phyloP scores from a whole-genome alignment of 139 green algal genomes.

The Coelastrella sp. region DNA sequence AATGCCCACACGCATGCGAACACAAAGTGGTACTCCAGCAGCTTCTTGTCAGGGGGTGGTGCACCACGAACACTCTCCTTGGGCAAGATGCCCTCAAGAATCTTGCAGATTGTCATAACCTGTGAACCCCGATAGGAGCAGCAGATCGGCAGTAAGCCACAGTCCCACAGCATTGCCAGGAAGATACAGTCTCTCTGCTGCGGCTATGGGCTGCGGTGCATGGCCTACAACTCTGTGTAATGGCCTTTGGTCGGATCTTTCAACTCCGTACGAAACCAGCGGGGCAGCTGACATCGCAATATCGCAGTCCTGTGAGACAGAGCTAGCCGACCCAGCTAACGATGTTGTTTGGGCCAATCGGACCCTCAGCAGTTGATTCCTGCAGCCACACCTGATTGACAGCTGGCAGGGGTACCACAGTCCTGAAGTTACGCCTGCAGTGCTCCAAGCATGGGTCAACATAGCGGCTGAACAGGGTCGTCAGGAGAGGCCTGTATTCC shows the following conservation, averaged over 20 bases:
- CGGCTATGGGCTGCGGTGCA: too few species aligned
- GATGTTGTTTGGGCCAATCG: too few species aligned
- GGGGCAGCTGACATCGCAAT: too few species aligned
- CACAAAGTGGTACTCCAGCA: slow-evolving; percentile 94
- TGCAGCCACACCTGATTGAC: slow-evolving; percentile 67
- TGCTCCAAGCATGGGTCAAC: slow-evolving; percentile 90
- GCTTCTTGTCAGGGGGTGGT: slow-evolving; percentile 82
- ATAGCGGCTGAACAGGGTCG: slow-evolving; percentile 89
- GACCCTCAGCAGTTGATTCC: too few species aligned
- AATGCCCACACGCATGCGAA: slow-evolving; percentile 95
- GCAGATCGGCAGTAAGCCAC: too few species aligned
- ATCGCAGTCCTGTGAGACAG: too few species aligned
- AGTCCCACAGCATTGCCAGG: too few species aligned
- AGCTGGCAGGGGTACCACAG: slow-evolving; percentile 81
- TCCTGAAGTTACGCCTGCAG: slow-evolving; percentile 89
- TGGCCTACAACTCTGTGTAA: too few species aligned
- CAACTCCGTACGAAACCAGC: too few species aligned
- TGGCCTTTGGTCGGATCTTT: too few species aligned
- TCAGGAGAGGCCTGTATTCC: slow-evolving; percentile 85
- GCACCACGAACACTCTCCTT: slow-evolving; percentile 84
- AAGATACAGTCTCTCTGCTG: too few species aligned
- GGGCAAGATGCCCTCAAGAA: slow-evolving; percentile 91
- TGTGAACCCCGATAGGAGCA: slow-evolving; percentile 46
- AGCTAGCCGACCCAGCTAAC: too few species aligned
- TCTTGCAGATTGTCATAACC: slow-evolving; percentile 93